Evolutionary conservation across 1,284 basidiomycete species (phyloP).

Genomic region (Microbotryum violaceum): DNA sequence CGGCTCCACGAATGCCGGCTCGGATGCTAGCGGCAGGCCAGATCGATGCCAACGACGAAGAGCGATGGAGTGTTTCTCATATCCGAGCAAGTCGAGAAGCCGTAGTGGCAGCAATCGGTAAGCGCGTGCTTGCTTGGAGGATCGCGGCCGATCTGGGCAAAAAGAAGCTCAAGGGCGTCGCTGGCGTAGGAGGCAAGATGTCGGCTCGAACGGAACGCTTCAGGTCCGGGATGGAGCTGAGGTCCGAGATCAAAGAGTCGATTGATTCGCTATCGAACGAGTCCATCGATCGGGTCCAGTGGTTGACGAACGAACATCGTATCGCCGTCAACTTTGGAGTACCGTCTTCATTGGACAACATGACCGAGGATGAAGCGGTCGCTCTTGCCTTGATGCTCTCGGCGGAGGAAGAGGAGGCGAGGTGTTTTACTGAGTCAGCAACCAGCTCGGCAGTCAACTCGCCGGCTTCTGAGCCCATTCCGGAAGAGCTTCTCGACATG

Average conservation of each 20-base stretch:
- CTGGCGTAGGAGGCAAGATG: background rate
- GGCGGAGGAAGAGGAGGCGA: constrained; percentile 30
- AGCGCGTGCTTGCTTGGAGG: constrained; percentile 30
- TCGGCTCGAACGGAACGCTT: background rate
- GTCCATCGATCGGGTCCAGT: constrained; percentile 17
- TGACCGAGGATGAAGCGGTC: constrained; percentile 35
- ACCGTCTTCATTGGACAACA: constrained; percentile 25
- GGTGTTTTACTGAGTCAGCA: background rate
- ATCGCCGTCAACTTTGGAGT: constrained; percentile 17
- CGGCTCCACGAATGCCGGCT: constrained; percentile 27
- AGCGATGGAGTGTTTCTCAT: constrained; percentile 30
- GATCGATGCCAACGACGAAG: constrained; percentile 30
- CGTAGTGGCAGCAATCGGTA: constrained; percentile 32
- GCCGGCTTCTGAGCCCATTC: constrained; percentile 16
- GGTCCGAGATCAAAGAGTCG: constrained; percentile 16
- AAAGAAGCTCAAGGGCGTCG: constrained; percentile 6
- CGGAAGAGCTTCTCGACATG: constrained; percentile 21
- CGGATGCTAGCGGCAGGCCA: constrained; percentile 27
- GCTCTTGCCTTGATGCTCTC: constrained; percentile 34
- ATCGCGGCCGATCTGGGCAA: constrained; percentile 18
- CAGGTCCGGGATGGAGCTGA: background rate
- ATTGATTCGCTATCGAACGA: constrained; percentile 27
- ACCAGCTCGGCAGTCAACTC: background rate
- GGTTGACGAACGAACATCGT: constrained; percentile 11
- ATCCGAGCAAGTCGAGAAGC: constrained; percentile 26